Base-by-base conservation (phyloP, 208 protist genomes). In the Leishmania braziliensis region DNA sequence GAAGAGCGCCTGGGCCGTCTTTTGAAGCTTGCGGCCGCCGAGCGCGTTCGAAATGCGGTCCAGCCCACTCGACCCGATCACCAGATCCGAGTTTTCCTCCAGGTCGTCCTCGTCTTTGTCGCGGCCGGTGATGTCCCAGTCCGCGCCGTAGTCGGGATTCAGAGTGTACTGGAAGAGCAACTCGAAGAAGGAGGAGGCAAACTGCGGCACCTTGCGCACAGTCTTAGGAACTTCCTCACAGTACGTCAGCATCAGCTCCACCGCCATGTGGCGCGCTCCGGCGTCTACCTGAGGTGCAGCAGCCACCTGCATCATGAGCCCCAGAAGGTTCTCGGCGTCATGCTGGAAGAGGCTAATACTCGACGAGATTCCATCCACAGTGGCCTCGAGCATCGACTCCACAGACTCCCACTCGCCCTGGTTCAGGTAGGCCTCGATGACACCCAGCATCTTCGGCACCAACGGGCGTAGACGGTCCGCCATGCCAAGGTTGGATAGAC, bases 161-260 rank as follows among this genome's bases (percentile, higher is more conserved):
- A 95, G 79, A 50, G 88, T 93, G 86, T 97, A 96, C 82, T 97
- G 81, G 82, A 96, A 97, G n/a, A 96, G 87, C 51, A 98, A 80
- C 74, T 93, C 81, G 39, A 98, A 93, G 75, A 98, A 95, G 73
- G 92, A 88, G 0, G 90, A 86, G 33, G 87, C 83, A 75, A 98
- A 98, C 33, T 95, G 86, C 29, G 88, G 87, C 60, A 98, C 90
- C 81, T 95, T 96, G 48, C 95, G 89, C 39, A 93, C 84, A 18
- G 78, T 90, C 89, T 95, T 98, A 4, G 92, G 92, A 8, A 89
- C 82, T 68, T 86, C 89, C 84, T 98, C 95, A 83, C 93, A 96
- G 65, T 93, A 94, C 6, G 92, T 89, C 73, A 98, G 71, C 69
- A 98, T 77, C 20, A 91, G 79, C 80, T 98, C 95, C 77, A 98